Base-by-base conservation (phyloP, 2,329 filamentous ascomycete genomes). In the Diaporthe citrichinensis region DNA sequence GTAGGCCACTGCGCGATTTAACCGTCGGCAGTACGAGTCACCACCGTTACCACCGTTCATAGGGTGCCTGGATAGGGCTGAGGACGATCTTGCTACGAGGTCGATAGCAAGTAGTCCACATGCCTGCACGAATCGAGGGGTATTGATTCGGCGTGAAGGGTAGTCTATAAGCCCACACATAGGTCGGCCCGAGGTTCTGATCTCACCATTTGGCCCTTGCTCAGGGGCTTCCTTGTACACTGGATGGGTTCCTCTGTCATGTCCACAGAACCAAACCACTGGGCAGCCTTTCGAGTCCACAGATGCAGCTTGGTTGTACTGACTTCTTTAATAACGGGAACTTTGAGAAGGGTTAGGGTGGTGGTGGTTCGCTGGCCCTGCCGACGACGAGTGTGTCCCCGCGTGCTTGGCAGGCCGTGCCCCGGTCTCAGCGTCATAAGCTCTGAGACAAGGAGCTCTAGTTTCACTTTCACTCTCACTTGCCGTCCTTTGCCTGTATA, bases 391-490 rank as follows among this genome's bases (percentile, higher is more conserved):
- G 12, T 25, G 59, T 41, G 57, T 39, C 31, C 23, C 31, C 23
- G 59, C 8, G 59, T 49, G 61, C 46, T 53, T 68, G 46, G 62
- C 62, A 53, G 49, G 65, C 46, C 46, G 62, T 68, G 62, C 65
- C 46, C 65, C 8, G 34, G 41, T 67, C 46, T 55, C 46, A 55
- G 59, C 59, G 59, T 67, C 46, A 73, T 67, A 53, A 36, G 46
- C 41, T 51, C n/a, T 28, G 25, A 55, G 20, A 31, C 25, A 23
- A 68, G 46, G 62, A 14, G 8, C 61, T 34, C 15, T 4, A 28
- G 71, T 73, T 55, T 65, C 71, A 44, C 23, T 72, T 71, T 39
- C 49, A 28, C 67, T 17, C 15, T n/a, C 34, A n/a, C 28, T 23
- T 17, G 44, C 31, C 10, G 28, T 34, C 44, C 12, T 20, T 20